These are phyloP conservation scores for Tuber umbilicatum DNA, from an alignment of 495 filamentous ascomycete species.

Conservation along the genomic window DNA sequence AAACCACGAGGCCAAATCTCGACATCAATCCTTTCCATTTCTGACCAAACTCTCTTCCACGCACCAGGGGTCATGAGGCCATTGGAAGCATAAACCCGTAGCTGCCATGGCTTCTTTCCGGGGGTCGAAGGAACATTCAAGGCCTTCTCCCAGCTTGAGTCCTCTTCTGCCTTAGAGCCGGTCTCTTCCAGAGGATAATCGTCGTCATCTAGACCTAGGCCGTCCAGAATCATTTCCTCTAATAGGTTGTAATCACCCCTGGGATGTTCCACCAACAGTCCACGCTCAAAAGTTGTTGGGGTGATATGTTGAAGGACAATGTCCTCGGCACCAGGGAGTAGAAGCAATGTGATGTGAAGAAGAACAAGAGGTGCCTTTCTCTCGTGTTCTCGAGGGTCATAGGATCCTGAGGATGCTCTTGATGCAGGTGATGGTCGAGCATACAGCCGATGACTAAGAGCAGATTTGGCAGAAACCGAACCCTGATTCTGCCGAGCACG, in stretches of 20 bases:
- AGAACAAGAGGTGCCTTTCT: conserved; percentile 66
- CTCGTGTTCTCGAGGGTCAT: conserved; percentile 49
- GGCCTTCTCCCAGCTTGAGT: conserved; percentile 44
- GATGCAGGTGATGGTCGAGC: conserved; percentile 47
- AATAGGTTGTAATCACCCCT: conserved; percentile 84
- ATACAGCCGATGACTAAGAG: conserved; percentile 49
- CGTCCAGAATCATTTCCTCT: conserved; percentile 85
- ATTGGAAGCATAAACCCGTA: conserved; percentile 88
- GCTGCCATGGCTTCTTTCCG: conserved; percentile 60
- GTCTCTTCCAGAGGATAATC: conserved; percentile 45
- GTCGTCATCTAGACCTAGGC: conserved; percentile 68
- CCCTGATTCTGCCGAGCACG: conserved; percentile 43
- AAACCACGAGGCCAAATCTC: conserved; percentile 66
- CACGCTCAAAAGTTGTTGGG: conserved; percentile 73
- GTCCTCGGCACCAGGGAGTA: conserved; percentile 63
- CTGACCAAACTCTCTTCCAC: conserved; percentile 88
- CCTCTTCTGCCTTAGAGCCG: conserved; percentile 47
- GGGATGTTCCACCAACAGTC: conserved; percentile 81
- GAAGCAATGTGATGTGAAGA: conserved; percentile 77
- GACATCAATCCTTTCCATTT: conserved; percentile 96
- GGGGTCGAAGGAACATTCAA: conserved; percentile 25
- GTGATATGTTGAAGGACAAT: conserved; percentile 57
- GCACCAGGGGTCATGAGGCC: conserved; percentile 86
- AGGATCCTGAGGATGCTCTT: conserved; percentile 56
- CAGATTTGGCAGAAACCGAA: conserved; percentile 44